A percentile compares a stretch with the other conserved stretches of the same genome.
Conservation (phyloP, 2,329 filamentous ascomycete genomes). For the Raffaelea deltoideospora region DNA sequence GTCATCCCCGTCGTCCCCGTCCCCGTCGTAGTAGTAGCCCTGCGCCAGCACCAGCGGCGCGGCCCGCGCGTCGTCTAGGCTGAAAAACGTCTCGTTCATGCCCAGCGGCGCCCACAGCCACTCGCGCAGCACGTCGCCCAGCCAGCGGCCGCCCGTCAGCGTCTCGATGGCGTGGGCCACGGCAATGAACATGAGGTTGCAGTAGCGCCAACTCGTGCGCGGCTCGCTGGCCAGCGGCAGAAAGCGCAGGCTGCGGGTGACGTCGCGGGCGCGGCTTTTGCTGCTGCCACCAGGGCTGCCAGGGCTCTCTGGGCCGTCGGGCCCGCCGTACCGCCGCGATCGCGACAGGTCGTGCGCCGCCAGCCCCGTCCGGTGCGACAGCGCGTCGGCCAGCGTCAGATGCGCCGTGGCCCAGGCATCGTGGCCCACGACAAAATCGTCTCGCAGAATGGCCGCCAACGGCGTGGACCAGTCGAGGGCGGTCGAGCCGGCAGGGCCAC, state of each 20-base stretch:
- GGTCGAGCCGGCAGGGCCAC: constrained; percentile 7
- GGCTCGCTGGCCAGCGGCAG: constrained; percentile 23
- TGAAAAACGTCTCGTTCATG: constrained; percentile 25
- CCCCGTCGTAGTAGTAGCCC: constrained; percentile 25
- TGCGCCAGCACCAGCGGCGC: constrained; percentile 20
- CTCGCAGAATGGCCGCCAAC: constrained; percentile 27
- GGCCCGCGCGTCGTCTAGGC: constrained; percentile 15
- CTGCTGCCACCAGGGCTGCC: too few species aligned
- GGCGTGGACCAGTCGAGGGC: constrained; percentile 28
- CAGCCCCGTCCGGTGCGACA: constrained; percentile 35
- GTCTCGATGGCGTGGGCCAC: constrained; percentile 29
- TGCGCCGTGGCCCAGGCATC: constrained; percentile 25
- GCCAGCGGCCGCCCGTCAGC: constrained; percentile 17
- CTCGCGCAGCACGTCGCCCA: constrained; percentile 23
- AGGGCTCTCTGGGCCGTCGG: too few species aligned
- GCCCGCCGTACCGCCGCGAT: constrained; percentile 15
- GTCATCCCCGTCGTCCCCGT: background rate
- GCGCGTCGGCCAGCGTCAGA: constrained; percentile 35
- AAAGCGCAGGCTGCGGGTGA: constrained; percentile 24
- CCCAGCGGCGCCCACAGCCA: constrained; percentile 26
- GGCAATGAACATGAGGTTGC: constrained; percentile 35
- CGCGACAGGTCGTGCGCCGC: constrained; percentile 24
- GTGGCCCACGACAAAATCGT: constrained; percentile 30
- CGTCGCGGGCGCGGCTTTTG: constrained; percentile 20
- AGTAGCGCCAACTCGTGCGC: constrained; percentile 30